Evolutionary conservation across 2,329 filamentous ascomycete genomes (phyloP).

Genomic region (Cladosporium sp.): DNA sequence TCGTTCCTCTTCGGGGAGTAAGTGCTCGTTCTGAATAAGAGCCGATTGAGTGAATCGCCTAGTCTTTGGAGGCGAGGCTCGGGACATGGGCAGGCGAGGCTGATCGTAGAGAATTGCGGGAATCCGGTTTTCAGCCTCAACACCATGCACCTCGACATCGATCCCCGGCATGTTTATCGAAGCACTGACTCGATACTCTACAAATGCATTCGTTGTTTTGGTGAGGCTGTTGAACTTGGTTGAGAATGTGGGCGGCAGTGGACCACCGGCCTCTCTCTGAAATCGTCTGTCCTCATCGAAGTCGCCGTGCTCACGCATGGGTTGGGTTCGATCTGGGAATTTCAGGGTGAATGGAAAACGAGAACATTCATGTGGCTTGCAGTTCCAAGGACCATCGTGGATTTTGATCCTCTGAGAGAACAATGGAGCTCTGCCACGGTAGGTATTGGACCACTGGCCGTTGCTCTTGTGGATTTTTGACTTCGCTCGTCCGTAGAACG

Average conservation of each 20-base stretch:
- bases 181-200: conserved; percentile 12
- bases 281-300: conserved; percentile 4
- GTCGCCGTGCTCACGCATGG: conserved; percentile 3
- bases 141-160: conserved; percentile 6
- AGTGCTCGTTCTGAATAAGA: conserved; percentile 18
- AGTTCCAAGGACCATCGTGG: conserved; percentile 7
- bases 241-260: conserved; percentile 12
- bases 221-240: not conserved
- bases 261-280: conserved; percentile 4
- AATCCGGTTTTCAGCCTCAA: not conserved
- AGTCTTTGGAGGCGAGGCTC: not conserved
- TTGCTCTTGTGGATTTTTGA: conserved; percentile 14
- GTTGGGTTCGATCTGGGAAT: conserved; percentile 7
- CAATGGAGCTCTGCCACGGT: conserved; percentile 14
- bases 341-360: conserved; percentile 12
- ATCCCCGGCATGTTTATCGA: conserved; percentile 10
- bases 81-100: not conserved
- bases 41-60: not conserved
- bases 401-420: conserved; percentile 7
- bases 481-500: conserved; percentile 14
- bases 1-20: conserved; percentile 20
- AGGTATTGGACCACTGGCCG: conserved; percentile 6
- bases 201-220: not conserved
- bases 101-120: conserved; percentile 12
- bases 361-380: not conserved